phyloP scores from a whole-genome alignment of 1,139 yeast species.

The Groenewaldozyma auringiensis region DNA sequence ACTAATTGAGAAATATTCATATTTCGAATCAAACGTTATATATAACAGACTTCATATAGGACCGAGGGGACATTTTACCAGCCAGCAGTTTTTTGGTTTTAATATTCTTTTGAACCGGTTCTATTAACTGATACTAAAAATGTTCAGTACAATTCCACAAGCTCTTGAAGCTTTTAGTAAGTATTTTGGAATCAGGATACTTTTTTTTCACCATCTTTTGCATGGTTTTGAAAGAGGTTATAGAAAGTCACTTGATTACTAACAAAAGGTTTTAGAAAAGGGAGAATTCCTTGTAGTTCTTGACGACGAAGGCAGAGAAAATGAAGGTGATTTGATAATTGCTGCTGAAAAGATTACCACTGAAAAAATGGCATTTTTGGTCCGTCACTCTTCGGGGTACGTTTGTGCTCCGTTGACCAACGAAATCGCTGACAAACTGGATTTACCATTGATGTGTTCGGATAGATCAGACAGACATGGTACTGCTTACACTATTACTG shows the following conservation, averaged over 20 bases:
- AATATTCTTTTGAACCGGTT: too few species aligned
- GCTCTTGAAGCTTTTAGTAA: slow-evolving; percentile 68
- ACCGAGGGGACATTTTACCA: too few species aligned
- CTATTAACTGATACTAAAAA: too few species aligned
- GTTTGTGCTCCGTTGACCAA: slow-evolving; percentile 85
- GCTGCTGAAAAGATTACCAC: slow-evolving; percentile 79
- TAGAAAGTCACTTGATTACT: too few species aligned
- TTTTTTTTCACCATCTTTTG: too few species aligned
- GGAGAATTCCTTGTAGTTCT: slow-evolving; percentile 91
- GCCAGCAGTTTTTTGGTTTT: too few species aligned
- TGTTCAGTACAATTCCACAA: slow-evolving; percentile 44
- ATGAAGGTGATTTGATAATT: slow-evolving; percentile 93
- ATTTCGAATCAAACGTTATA: too few species aligned
- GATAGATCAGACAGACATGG: slow-evolving; percentile 79
- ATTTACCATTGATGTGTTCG: slow-evolving; percentile 70
- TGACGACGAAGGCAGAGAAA: slow-evolving; percentile 94
- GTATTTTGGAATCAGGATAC: too few species aligned
- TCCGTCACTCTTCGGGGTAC: slow-evolving; percentile 78
- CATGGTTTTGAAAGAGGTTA: too few species aligned
- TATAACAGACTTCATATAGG: too few species aligned
- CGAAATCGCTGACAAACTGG: slow-evolving; percentile 69
- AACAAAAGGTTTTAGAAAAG: slow-evolving; percentile 43
- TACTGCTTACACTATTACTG: slow-evolving; percentile 92
- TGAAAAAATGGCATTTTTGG: slow-evolving; percentile 89
- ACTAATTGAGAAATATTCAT: too few species aligned